phyloP scores from a whole-genome alignment of 179 eudicot species.

The Heliamphora ciliata region DNA sequence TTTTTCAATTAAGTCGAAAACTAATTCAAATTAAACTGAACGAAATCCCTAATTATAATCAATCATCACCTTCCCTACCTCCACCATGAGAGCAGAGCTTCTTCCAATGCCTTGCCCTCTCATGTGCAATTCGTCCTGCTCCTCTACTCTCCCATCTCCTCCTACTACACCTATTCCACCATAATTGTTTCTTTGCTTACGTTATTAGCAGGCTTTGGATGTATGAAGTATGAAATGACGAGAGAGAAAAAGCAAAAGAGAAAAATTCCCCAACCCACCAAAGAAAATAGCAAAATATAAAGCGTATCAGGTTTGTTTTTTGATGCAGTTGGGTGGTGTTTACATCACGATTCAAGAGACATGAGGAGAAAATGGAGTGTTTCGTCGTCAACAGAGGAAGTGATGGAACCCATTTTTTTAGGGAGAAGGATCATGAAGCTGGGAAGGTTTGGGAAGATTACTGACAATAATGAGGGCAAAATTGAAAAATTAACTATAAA shows the following conservation, averaged over 20 bases:
- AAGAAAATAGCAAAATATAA: background rate
- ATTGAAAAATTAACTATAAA: no score
- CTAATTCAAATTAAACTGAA: no score
- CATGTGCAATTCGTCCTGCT: background rate
- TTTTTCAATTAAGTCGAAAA: no score
- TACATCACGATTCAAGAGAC: conserved; percentile 5
- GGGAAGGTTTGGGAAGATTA: no score
- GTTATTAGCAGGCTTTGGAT: background rate
- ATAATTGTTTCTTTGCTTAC: background rate
- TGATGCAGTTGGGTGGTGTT: background rate
- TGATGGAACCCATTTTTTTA: conserved; percentile 1
- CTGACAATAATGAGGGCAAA: no score
- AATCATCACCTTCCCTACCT: background rate
- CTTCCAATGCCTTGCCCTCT: background rate
- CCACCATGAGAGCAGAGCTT: background rate
- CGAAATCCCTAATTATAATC: no score
- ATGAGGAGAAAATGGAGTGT: conserved; percentile 19
- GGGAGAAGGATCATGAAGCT: no score
- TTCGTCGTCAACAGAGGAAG: background rate
- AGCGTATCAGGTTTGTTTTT: background rate
- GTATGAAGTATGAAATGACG: background rate
- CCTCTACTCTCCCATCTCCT: no score
- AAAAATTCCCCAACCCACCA: conserved; percentile 11
- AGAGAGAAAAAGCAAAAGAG: background rate
- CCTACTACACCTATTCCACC: no score